Base-by-base conservation (phyloP, 176 grass and related monocot genomes). In the Avena sativa region DNA sequence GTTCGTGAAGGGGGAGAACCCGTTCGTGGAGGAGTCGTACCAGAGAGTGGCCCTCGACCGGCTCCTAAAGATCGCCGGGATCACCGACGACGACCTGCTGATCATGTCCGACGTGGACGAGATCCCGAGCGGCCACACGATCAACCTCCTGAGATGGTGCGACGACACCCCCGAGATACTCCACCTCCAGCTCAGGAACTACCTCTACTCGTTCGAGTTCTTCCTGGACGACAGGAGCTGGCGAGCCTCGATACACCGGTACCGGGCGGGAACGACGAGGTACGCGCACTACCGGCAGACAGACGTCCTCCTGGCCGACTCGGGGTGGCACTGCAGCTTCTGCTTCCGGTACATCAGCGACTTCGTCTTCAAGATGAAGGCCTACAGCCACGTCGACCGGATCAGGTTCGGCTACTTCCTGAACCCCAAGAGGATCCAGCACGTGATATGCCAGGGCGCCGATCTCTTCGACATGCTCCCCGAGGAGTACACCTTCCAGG, bases 71-170 rank as follows among this genome's bases (percentile, higher is more conserved):
- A 93, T 97, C 32, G 92, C 92, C 4, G 90, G 95, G 36, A 92
- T 97, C 79, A 75, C 59, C 0, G 89, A 94, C 20, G 92, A 97
- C 40, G 95, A 97, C 86, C 83, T 97, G 80, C 84, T 97, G 86
- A 97, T 97, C 78, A 97, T 97, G 95, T 97, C 95, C 10, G 95
- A 97, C 88, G 95, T 91, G 64, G 95, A 97, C 49, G 95, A 97
- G 87, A 94, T 97, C 61, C 95, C 95, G 16, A 97, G 95, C 34
- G 95, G 95, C 0, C 95, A 97, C 47, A 97, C 95, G 1, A 93
- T 97, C 46, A 83, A 97, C 84, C 90, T 94, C 15, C 64, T 97
- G 88, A 92, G 92, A 75, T 97, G 92, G 92, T 97, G 95, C n/a
- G 83, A 97, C 79, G 90, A 85, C 44, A 86, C 89, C 53, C 95